These are phyloP conservation scores for Stromatinia cepivora DNA, from an alignment of 2,329 filamentous ascomycete genomes.

Conservation along the genomic window DNA sequence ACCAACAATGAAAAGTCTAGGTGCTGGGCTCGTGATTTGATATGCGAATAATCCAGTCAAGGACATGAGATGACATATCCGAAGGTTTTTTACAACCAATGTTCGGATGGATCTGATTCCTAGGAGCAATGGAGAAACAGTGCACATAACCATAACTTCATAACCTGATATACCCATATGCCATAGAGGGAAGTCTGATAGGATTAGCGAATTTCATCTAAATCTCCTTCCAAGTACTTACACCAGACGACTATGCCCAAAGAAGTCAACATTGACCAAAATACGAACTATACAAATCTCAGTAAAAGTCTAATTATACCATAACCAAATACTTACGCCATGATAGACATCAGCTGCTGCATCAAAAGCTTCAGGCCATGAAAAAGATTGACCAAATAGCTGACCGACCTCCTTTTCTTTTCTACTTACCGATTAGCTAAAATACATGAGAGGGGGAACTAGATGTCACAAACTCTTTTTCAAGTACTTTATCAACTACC, in stretches of 20 bases:
- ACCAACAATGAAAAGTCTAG: slow-evolving; percentile 76
- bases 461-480: slow-evolving; percentile 68
- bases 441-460: slow-evolving; percentile 32
- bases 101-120: slow-evolving; percentile 68
- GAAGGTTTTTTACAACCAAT: slow-evolving; percentile 66
- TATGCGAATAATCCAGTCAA: slow-evolving; percentile 79
- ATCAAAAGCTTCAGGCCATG: slow-evolving; percentile 73
- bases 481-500: slow-evolving; percentile 53
- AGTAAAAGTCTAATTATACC: slow-evolving; percentile 19
- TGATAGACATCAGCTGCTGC: slow-evolving; percentile 87
- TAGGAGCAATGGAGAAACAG: slow-evolving; percentile 77
- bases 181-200: slow-evolving; percentile 88
- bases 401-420: slow-evolving; percentile 73
- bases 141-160: slow-evolving; percentile 84
- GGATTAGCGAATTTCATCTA: slow-evolving; percentile 24
- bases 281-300: slow-evolving; percentile 66
- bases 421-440: slow-evolving; percentile 48
- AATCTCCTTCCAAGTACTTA: slow-evolving; percentile 51
- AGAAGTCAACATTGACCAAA: slow-evolving; percentile 93
- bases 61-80: slow-evolving; percentile 72
- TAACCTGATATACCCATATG: slow-evolving; percentile 99
- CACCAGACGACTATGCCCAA: slow-evolving; percentile 91
- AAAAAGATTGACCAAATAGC: slow-evolving; percentile 70
- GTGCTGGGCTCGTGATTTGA: slow-evolving; percentile 67
- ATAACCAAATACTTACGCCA: slow-evolving; percentile 61